Evolutionary conservation across 1,139 yeast species (phyloP).

Genomic region (Spencermartinsiella ligniputridi): DNA sequence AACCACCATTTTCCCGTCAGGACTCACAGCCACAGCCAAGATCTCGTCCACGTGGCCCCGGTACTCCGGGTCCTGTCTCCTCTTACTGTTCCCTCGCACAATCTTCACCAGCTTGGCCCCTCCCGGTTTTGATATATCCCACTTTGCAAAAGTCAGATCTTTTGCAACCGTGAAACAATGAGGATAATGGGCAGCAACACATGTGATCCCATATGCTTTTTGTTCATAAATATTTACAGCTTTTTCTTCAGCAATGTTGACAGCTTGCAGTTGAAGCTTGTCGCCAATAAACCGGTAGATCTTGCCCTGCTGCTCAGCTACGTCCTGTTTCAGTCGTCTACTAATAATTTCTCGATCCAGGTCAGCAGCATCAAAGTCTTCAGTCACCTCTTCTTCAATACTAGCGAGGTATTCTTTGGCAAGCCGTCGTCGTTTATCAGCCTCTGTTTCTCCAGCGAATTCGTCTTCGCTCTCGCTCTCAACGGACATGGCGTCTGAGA

Average conservation of each 20-base stretch:
- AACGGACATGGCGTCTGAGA: constrained; percentile 15
- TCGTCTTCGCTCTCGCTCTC: constrained; percentile 22
- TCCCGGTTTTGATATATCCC: constrained; percentile 49
- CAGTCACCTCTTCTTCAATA: constrained; percentile 40
- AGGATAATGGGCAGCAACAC: constrained; percentile 47
- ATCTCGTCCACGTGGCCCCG: constrained; percentile 74
- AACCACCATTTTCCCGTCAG: constrained; percentile 82
- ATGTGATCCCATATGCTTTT: constrained; percentile 28
- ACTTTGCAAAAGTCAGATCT: constrained; percentile 74
- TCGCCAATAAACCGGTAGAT: constrained; percentile 60
- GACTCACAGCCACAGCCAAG: constrained; percentile 73
- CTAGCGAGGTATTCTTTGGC: constrained; percentile 91
- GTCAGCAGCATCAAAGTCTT: constrained; percentile 81
- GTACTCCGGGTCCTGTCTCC: constrained; percentile 36
- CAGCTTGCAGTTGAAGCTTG: constrained; percentile 13
- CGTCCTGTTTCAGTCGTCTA: constrained; percentile 77
- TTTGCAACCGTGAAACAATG: constrained; percentile 78
- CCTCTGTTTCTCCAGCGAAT: constrained; percentile 67
- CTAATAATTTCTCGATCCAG: constrained; percentile 82
- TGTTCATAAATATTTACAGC: constrained; percentile 16
- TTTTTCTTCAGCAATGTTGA: constrained; percentile 12
- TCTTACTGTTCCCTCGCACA: constrained; percentile 57
- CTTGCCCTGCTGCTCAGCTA: constrained; percentile 82
- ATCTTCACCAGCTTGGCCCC: constrained; percentile 60
- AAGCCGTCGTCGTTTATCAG: constrained; percentile 88